Evolutionary conservation across 2,329 filamentous ascomycete genomes (phyloP).

Genomic region (Zopfia rhizophila): DNA sequence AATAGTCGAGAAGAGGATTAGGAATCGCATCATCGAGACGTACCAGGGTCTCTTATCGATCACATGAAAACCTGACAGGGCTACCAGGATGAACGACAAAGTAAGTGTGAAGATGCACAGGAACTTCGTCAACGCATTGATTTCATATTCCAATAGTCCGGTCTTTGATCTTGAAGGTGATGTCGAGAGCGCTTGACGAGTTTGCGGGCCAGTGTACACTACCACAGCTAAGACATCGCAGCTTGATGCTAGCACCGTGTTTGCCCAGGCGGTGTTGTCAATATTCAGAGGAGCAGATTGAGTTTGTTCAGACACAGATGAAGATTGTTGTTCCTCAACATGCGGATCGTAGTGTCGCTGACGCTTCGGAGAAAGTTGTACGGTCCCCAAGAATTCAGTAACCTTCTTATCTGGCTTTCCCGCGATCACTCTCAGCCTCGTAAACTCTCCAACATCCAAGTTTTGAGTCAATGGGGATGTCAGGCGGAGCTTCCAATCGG

Average conservation of each 20-base stretch:
- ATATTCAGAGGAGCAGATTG: slow-evolving; percentile 83
- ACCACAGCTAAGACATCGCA: slow-evolving; percentile 89
- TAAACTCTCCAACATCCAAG: slow-evolving; percentile 77
- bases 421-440: slow-evolving; percentile 74
- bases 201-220: slow-evolving; percentile 94
- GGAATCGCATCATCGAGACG: slow-evolving; percentile 95
- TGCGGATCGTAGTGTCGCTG: slow-evolving; percentile 60
- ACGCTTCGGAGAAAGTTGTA: slow-evolving; percentile 74
- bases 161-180: slow-evolving; percentile 92
- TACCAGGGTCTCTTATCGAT: slow-evolving; percentile 82
- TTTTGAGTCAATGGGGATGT: slow-evolving; percentile 87
- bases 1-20: slow-evolving; percentile 98
- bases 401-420: slow-evolving; percentile 93
- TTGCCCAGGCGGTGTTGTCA: slow-evolving; percentile 98
- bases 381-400: slow-evolving; percentile 92
- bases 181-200: slow-evolving; percentile 91
- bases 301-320: slow-evolving; percentile 18
- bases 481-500: slow-evolving; percentile 95
- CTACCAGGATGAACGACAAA: slow-evolving; percentile 88
- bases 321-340: slow-evolving; percentile 34
- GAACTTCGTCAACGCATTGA: slow-evolving; percentile 97
- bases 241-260: slow-evolving; percentile 94
- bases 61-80: slow-evolving; percentile 80
- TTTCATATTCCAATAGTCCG: slow-evolving; percentile 92
- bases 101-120: slow-evolving; percentile 88